Evolutionary conservation across 1,284 basidiomycete species (phyloP).

Genomic region (Takashimella koratensis): DNA sequence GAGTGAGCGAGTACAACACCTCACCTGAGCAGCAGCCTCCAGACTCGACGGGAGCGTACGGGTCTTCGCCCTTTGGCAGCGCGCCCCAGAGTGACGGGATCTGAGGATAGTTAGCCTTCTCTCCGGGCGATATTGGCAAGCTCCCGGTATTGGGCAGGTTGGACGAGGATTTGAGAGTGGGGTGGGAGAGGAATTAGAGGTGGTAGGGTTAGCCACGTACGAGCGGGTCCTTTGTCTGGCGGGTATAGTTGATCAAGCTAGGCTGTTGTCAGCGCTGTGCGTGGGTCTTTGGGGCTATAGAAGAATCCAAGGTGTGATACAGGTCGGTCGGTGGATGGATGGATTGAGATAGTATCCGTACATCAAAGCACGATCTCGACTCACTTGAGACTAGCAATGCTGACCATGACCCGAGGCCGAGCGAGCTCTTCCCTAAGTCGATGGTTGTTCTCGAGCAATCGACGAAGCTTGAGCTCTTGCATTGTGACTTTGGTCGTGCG

Average conservation of each 20-base stretch:
- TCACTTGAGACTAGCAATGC: constrained; percentile 67
- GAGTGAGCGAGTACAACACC: too few species aligned
- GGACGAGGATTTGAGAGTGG: too few species aligned
- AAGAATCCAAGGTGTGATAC: too few species aligned
- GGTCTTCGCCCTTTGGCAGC: constrained; percentile 69
- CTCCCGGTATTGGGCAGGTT: too few species aligned
- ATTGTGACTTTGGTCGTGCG: constrained; percentile 56
- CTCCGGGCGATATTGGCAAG: neutral
- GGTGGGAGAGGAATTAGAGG: too few species aligned
- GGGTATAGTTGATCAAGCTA: constrained; percentile 89
- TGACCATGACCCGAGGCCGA: constrained; percentile 81
- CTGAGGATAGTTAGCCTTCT: constrained; percentile 46
- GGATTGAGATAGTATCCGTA: neutral
- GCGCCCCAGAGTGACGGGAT: constrained; percentile 92
- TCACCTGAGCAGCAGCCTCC: constrained; percentile 38
- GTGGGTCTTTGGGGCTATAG: too few species aligned
- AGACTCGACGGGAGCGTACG: constrained; percentile 34
- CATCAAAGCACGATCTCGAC: constrained; percentile 9
- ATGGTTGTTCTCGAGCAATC: constrained; percentile 90
- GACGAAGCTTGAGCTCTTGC: constrained; percentile 93
- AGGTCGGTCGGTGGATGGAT: neutral
- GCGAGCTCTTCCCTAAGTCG: constrained; percentile 86
- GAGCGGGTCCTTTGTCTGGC: constrained; percentile 82
- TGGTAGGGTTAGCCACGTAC: constrained; percentile 54
- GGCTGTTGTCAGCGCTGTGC: neutral